phyloP scores from a whole-genome alignment of 805 yeast genomes.

The Ogataea neopini region DNA sequence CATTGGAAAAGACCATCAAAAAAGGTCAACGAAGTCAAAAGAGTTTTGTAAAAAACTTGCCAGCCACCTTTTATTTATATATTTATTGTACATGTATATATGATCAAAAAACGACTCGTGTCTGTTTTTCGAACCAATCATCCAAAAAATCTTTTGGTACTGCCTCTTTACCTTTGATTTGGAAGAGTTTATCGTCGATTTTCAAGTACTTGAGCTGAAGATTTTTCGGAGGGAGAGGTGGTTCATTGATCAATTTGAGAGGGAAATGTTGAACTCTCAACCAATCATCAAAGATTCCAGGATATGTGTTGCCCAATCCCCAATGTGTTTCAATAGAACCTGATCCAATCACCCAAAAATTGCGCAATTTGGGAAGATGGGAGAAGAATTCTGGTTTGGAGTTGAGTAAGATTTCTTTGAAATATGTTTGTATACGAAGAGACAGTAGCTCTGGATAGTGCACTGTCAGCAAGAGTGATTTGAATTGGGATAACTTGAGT shows the following conservation, averaged over 20 bases:
- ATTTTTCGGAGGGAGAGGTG: slow-evolving; percentile 10
- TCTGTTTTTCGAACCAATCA: slow-evolving; percentile 44
- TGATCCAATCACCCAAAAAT: slow-evolving; percentile 48
- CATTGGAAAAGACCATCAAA: not conserved
- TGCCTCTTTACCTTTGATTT: slow-evolving; percentile 31
- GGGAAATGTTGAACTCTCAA: slow-evolving; percentile 57
- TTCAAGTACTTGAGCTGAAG: slow-evolving; percentile 41
- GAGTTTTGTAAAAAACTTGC: slow-evolving; percentile 12
- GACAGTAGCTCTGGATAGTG: slow-evolving; percentile 34
- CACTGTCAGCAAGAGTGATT: slow-evolving; percentile 13
- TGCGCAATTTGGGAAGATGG: slow-evolving; percentile 32
- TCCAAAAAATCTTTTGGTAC: slow-evolving; percentile 48
- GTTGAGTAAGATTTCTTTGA: slow-evolving; percentile 33
- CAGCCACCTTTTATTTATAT: slow-evolving; percentile 1
- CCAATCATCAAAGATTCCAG: slow-evolving; percentile 59
- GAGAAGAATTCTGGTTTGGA: slow-evolving; percentile 32
- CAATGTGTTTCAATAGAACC: slow-evolving; percentile 56
- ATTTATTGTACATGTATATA: slow-evolving; percentile 6
- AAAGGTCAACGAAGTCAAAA: slow-evolving; percentile 12
- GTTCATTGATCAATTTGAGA: slow-evolving; percentile 33
- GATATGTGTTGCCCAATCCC: slow-evolving; percentile 55
- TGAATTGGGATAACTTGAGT: slow-evolving; percentile 20
- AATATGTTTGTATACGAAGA: slow-evolving; percentile 41
- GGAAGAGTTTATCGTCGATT: slow-evolving; percentile 52
- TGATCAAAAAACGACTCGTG: slow-evolving; percentile 19